Conservation (phyloP, 176 grass and related monocot species). For the bread wheat (Triticum aestivum) region DNA sequence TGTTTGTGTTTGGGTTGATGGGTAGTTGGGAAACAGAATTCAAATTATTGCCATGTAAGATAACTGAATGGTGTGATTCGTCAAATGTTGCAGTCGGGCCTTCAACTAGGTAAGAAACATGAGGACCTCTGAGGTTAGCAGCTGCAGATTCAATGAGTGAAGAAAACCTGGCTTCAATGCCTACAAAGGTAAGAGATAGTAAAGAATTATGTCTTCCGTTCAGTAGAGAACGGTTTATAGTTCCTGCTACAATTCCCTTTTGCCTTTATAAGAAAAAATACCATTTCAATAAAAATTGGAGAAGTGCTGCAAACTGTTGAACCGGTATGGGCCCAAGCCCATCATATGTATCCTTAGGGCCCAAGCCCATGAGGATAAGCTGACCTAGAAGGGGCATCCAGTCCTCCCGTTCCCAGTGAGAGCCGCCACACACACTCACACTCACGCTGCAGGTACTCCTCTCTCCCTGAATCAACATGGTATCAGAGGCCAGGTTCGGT, state of each 20-base stretch:
- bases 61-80: constrained; percentile 43
- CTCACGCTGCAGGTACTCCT: no score
- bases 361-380: no score
- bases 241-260: background rate
- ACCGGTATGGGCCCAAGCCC: no score
- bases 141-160: constrained; percentile 48
- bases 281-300: background rate
- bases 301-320: background rate
- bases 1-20: background rate
- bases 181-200: constrained; percentile 38
- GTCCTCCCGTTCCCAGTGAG: no score
- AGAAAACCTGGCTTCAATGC: constrained; percentile 47
- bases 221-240: background rate
- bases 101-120: constrained; percentile 69
- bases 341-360: no score
- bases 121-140: constrained; percentile 67
- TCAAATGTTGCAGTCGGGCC: constrained; percentile 39
- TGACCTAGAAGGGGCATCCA: no score
- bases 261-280: background rate
- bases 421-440: no score
- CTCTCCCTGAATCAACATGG: no score
- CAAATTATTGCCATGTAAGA: constrained; percentile 56
- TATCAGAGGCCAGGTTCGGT: no score
- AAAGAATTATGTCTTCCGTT: constrained; percentile 10
- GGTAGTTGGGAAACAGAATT: constrained; percentile 23